Percentiles rank a stretch among this genome's conserved stretches.
Conservation (phyloP, 202 grass and related monocot genomes). For the Alloteropsis angusta region DNA sequence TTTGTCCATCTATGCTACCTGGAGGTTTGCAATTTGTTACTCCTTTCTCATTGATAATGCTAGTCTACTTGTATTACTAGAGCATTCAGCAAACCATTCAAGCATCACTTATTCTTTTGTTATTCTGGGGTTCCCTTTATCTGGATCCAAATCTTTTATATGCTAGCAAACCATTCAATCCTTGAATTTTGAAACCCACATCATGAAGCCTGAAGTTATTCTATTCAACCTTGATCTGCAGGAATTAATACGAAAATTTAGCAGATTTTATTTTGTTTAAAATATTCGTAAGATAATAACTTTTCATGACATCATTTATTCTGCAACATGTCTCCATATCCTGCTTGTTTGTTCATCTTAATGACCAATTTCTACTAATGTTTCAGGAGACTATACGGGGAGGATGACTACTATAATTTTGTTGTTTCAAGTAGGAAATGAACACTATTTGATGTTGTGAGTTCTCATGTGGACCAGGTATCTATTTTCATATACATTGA, state of each 20-base stretch:
- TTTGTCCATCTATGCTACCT: neutral
- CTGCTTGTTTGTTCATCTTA: neutral
- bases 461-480: conserved; percentile 22
- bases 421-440: conserved; percentile 49
- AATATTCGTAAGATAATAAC: neutral
- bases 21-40: neutral
- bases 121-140: neutral
- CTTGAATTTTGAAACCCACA: neutral
- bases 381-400: conserved; percentile 69
- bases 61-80: neutral
- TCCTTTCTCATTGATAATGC: neutral
- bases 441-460: conserved; percentile 15
- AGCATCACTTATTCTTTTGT: neutral
- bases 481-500: conserved; percentile 18
- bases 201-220: neutral
- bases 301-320: neutral
- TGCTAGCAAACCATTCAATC: neutral
- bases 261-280: neutral
- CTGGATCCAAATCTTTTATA: neutral
- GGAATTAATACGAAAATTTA: neutral
- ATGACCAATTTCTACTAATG: conserved; percentile 10
- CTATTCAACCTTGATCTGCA: neutral
- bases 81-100: neutral
- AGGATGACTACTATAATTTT: conserved; percentile 71
- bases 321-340: neutral